Evolutionary conservation across 1,284 basidiomycete species (phyloP), one percentile per base, ranked within the genome.

Genomic region (Pseudozyma hubeiensis): DNA sequence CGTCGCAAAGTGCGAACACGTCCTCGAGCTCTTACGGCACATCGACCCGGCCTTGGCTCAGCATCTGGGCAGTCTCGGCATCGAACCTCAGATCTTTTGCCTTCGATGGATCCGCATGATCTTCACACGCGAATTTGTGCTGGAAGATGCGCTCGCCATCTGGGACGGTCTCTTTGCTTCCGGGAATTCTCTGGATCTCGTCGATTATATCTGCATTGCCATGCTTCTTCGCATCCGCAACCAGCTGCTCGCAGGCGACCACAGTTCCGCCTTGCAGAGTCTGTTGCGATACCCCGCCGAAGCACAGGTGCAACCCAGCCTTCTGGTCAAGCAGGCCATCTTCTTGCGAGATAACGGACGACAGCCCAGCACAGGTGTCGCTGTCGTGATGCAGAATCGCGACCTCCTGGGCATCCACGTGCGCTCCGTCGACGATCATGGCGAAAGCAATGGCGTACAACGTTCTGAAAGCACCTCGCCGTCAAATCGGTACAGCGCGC

Each of bases 1-100:
- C 46, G 62, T 75, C 9, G 48, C 44, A 5, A 68, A 69, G 34
- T 75, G 67, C 56, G 73, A 69, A 53, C 19, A 39, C 48, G 66
- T 82, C 35, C 47, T 63, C 48, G 58, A 53, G 19, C 56, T 74
- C 16, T 54, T 83, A 11, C 57, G 59, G 3, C 44, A 54, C 31
- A 53, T 70, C 17, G 81, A 83, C 29, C 79, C 76, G 0, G 56
- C 65, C 10, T 60, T 83, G 3, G 70, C 69, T 16, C 55, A 70
- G 30, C 81, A 81, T 45, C 63, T 83, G 10, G 53, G 72, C 29
- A 60, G 62, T 24, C 63, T 83, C 19, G 78, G 75, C 35, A 78
- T 83, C 41, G 80, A 81, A 49, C 75, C 80, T 19, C 80, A 81
- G 50, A 61, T 83, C 41, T 83, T 74, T 57, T 78, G 74, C n/a